These are phyloP conservation scores for Plasmodium vinckei DNA, from an alignment of 169 alveolate genomes.

Conservation along the genomic window DNA sequence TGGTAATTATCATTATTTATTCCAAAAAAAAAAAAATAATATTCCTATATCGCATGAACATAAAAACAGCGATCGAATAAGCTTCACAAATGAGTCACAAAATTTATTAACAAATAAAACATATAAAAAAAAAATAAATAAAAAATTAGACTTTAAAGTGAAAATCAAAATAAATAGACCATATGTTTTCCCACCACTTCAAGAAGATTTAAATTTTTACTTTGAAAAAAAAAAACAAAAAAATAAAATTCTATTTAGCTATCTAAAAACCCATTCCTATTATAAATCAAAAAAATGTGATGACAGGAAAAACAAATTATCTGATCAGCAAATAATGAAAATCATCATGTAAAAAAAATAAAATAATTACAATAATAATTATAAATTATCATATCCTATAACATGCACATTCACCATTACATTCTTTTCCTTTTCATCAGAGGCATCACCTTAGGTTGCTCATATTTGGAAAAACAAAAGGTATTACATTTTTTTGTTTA, in stretches of 20 bases:
- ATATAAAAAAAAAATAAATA: not conserved
- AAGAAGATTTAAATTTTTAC: constrained; percentile 28
- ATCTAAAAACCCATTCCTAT: constrained; percentile 28
- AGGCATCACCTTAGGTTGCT: constrained; percentile 73
- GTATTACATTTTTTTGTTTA: not conserved
- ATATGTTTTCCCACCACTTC: constrained; percentile 46
- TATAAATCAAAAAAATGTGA: constrained; percentile 1
- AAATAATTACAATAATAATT: not conserved
- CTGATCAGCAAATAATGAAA: constrained; percentile 49
- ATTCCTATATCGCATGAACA: too few relatives aligned
- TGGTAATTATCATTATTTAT: too few relatives aligned
- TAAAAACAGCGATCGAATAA: too few relatives aligned
- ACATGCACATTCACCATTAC: too few relatives aligned
- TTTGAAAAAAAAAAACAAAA: constrained; percentile 53
- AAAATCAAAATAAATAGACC: constrained; percentile 27
- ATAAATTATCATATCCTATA: too few relatives aligned
- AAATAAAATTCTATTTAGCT: constrained; percentile 48
- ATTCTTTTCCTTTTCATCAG: constrained; percentile 1
- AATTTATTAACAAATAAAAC: too few relatives aligned
- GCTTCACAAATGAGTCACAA: too few relatives aligned
- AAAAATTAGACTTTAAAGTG: constrained; percentile 3
- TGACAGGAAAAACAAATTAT: constrained; percentile 4
- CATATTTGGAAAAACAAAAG: constrained; percentile 60
- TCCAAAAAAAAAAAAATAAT: too few relatives aligned
- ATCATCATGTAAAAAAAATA: constrained; percentile 40